Base-by-base conservation (phyloP, 768 basidiomycete species). In the Mycena vulgaris region DNA sequence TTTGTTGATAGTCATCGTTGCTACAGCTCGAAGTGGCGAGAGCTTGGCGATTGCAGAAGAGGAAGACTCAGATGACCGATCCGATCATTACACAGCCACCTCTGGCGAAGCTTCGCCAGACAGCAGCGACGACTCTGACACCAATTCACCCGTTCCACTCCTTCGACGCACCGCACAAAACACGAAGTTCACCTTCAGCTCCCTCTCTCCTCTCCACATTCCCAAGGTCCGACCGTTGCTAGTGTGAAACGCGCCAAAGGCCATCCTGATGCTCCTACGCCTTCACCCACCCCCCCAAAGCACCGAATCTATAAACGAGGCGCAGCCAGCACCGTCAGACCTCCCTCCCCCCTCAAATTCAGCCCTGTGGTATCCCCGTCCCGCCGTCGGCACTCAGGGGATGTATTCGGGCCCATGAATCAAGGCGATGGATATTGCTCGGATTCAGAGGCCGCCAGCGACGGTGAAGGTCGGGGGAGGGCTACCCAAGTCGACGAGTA, bases 131-230 rank as follows among this genome's bases (percentile, higher is more conserved):
- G 52, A 64, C 40, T 51, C 61, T 11, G 49, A 63, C 45, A 17
- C 35, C 0, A n/a, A n/a, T n/a, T 39, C 10, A 39, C 17, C 10
- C 39, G 37, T 39, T 27, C 16, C 39, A 9, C 39, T 55, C n/a
- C 49, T 55, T 31, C 40, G 49, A 11, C 27, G 23, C n/a, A 35
- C n/a, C 14, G 19, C 61, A 5, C 13, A 17, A 23, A 10, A 31
- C 8, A 39, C 63, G 11, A 53, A 49, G 42, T 64, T 64, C 35
- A 64, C 63, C 39, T 55, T 64, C 52, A 27, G 11, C 19, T 64
- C 4, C 51, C 52, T 45, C 30, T 0, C 45, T 45, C 5, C 35
- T 27, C 21, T 25, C 19, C 30, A n/a, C 14, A 2, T 3, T 27
- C 8, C 48, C 3, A 6, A 13, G 30, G 10, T 2, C 11, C 25